These are phyloP conservation scores for Westerdykella ornata DNA, from an alignment of 2,329 filamentous ascomycete genomes.

Conservation along the genomic window DNA sequence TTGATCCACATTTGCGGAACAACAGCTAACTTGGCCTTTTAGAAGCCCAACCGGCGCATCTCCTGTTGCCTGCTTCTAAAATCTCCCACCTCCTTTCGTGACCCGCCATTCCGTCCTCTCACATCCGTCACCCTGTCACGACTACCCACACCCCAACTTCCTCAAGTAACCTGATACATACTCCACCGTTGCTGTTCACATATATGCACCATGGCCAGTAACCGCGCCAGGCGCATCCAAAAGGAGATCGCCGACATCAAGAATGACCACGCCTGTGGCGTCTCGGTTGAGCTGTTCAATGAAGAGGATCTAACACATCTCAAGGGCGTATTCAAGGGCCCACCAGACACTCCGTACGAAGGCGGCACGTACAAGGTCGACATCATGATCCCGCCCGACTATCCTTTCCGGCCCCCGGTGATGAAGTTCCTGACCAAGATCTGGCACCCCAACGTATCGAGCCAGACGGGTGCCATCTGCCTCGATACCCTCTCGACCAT, in stretches of 20 bases:
- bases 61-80: constrained; percentile 14
- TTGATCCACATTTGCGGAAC: constrained; percentile 11
- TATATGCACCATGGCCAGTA: constrained; percentile 45
- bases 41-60: too few relatives aligned
- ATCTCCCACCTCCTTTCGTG: constrained; percentile 1
- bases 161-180: background rate
- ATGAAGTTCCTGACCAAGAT: constrained; percentile 92
- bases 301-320: constrained; percentile 72
- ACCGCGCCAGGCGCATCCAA: constrained; percentile 55
- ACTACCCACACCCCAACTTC: background rate
- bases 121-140: too few relatives aligned
- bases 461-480: constrained; percentile 91
- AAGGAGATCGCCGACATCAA: constrained; percentile 74
- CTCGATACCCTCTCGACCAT: constrained; percentile 82
- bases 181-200: constrained; percentile 1
- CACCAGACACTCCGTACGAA: constrained; percentile 88
- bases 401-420: constrained; percentile 84
- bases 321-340: constrained; percentile 74
- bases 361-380: constrained; percentile 77
- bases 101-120: constrained; percentile 1
- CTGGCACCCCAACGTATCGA: constrained; percentile 97
- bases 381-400: constrained; percentile 78
- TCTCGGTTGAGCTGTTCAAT: constrained; percentile 59
- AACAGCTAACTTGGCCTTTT: background rate
- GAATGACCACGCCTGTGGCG: constrained; percentile 68